Conservation (phyloP, 1,284 basidiomycete species). For the Rhizoctonia solani region DNA sequence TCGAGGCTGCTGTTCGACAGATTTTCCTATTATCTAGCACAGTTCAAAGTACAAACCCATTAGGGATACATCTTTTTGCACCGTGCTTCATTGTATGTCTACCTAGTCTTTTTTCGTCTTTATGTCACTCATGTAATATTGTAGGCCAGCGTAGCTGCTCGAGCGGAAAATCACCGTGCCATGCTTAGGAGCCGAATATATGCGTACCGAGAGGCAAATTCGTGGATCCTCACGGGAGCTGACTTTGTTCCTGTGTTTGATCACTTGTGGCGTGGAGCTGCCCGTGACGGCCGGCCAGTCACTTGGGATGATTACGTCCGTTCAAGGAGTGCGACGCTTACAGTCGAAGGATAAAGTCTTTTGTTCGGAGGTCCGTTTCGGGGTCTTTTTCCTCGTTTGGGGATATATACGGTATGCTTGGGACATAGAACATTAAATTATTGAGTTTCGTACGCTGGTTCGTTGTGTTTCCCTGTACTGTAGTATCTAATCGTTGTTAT, state of each 20-base stretch:
- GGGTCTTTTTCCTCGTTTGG: not conserved
- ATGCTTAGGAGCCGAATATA: not conserved
- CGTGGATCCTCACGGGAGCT: not conserved
- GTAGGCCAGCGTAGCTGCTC: not conserved
- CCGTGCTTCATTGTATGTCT: constrained; percentile 16
- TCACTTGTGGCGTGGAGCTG: constrained; percentile 18
- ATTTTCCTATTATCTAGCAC: not conserved
- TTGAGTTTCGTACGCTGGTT: not conserved
- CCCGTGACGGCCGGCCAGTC: not conserved
- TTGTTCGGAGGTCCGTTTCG: not conserved
- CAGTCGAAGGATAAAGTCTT: not conserved
- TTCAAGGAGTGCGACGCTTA: not conserved
- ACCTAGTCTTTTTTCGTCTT: not conserved
- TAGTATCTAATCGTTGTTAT: too few relatives aligned
- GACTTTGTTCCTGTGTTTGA: constrained; percentile 17
- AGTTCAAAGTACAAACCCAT: not conserved
- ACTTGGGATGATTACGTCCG: constrained; percentile 8
- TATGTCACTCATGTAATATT: not conserved
- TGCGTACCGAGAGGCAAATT: not conserved
- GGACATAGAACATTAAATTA: not conserved
- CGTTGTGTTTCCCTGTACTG: not conserved
- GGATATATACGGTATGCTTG: not conserved
- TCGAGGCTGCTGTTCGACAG: constrained; percentile 5
- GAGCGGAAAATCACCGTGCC: constrained; percentile 5
- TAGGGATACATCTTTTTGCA: not conserved